phyloP scores from a whole-genome alignment of 2,329 filamentous ascomycete genomes.

The Westerdykella sp. region DNA sequence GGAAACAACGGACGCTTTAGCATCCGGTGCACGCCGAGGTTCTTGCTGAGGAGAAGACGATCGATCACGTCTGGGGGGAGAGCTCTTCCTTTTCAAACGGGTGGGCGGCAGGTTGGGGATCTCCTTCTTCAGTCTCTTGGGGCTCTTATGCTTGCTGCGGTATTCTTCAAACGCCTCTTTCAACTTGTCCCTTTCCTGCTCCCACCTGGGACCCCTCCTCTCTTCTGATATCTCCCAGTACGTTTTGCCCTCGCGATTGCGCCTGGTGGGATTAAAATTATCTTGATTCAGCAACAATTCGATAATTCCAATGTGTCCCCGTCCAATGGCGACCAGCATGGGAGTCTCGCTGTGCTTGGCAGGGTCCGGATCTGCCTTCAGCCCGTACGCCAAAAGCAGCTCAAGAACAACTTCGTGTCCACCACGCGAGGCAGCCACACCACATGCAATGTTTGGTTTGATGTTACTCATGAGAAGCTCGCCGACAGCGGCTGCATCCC shows the following conservation, averaged over 20 bases:
- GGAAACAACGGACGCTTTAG: constrained; percentile 14
- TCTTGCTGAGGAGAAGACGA: constrained; percentile 30
- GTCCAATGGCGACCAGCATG: constrained; percentile 88
- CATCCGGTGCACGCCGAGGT: constrained; percentile 18
- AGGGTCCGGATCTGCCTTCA: constrained; percentile 49
- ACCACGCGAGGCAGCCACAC: constrained; percentile 85
- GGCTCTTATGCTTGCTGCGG: constrained; percentile 26
- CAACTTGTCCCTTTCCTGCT: constrained; percentile 75
- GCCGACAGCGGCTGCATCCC: constrained; percentile 44
- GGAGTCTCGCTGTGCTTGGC: constrained; percentile 86
- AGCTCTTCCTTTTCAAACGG: constrained; percentile 28
- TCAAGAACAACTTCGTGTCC: constrained; percentile 86
- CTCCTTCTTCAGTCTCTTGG: constrained; percentile 31
- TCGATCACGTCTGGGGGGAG: constrained; percentile 26
- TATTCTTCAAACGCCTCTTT: constrained; percentile 66
- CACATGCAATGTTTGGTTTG: constrained; percentile 70
- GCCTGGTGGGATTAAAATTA: constrained; percentile 74
- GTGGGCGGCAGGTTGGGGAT: constrained; percentile 19
- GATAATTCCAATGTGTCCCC: constrained; percentile 78
- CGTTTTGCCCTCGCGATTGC: constrained; percentile 64
- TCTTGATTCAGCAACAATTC: constrained; percentile 70
- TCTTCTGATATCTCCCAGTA: constrained; percentile 85
- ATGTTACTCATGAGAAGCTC: constrained; percentile 45
- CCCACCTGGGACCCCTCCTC: constrained; percentile 80
- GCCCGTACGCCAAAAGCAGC: constrained; percentile 51